A percentile compares a stretch with the other conserved stretches of the same genome.
Conservation (phyloP, 106 monocot genomes). For the Gastrodia elata region DNA sequence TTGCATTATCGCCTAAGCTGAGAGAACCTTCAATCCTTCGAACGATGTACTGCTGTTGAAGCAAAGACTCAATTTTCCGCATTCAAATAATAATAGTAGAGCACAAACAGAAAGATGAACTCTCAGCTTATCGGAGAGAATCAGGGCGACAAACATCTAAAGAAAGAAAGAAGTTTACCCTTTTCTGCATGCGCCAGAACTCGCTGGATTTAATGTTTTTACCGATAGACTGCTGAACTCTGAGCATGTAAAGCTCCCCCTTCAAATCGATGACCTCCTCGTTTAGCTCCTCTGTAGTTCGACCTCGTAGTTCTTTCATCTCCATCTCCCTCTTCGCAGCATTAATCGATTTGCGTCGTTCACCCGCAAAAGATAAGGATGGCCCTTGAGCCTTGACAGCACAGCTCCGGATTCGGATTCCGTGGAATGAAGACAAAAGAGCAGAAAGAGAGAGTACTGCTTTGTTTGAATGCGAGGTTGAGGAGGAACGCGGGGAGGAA, state of each 20-base stretch:
- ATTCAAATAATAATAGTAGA: neutral
- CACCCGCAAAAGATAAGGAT: neutral
- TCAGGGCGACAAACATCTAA: neutral
- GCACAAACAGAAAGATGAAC: neutral
- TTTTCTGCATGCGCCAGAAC: slow-evolving; percentile 79
- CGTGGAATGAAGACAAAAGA: slow-evolving; percentile 35
- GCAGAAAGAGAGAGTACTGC: slow-evolving; percentile 4
- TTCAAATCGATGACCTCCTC: slow-evolving; percentile 96
- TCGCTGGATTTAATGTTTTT: slow-evolving; percentile 88
- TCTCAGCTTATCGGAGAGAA: neutral
- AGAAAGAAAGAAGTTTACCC: slow-evolving; percentile 34
- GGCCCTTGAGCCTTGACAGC: neutral
- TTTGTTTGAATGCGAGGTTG: slow-evolving; percentile 3
- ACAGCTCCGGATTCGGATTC: slow-evolving; percentile 19
- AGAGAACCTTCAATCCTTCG: neutral
- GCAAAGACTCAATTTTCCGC: neutral
- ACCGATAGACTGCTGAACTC: slow-evolving; percentile 74
- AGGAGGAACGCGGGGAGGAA: neutral
- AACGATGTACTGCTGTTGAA: neutral
- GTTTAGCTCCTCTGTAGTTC: slow-evolving; percentile 70
- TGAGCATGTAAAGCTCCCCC: slow-evolving; percentile 82
- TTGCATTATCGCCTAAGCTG: too few relatives aligned
- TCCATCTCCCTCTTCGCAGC: slow-evolving; percentile 90
- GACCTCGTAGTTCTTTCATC: slow-evolving; percentile 64
- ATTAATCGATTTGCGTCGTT: slow-evolving; percentile 16